Evolutionary conservation across 2,329 filamentous ascomycete genomes (phyloP).

Genomic region (Aspergillus cejpii): DNA sequence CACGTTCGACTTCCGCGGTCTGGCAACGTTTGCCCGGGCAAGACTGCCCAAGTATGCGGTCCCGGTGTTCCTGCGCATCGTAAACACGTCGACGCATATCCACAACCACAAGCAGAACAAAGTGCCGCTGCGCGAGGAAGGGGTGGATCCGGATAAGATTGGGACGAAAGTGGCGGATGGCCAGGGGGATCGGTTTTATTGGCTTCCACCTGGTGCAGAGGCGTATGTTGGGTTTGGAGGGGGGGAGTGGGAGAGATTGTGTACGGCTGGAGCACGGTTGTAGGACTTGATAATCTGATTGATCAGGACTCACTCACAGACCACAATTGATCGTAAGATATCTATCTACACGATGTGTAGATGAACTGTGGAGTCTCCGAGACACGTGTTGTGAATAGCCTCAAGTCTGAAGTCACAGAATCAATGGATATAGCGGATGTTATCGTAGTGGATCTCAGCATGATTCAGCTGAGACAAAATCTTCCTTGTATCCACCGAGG

Average conservation of each 20-base stretch:
- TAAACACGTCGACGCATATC: slow-evolving; percentile 41
- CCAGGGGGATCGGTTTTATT: slow-evolving; percentile 44
- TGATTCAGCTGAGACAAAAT: too few relatives aligned
- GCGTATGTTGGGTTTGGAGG: slow-evolving; percentile 55
- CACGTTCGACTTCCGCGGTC: slow-evolving; percentile 53
- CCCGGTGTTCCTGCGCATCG: slow-evolving; percentile 63
- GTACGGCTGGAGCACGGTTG: slow-evolving; percentile 42
- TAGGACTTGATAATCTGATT: too few relatives aligned
- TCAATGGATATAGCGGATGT: too few relatives aligned
- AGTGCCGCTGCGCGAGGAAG: slow-evolving; percentile 60
- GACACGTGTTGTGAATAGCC: too few relatives aligned
- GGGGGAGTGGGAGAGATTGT: slow-evolving; percentile 53
- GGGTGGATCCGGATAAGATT: slow-evolving; percentile 52
- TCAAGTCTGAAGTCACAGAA: too few relatives aligned
- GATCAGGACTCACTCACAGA: too few relatives aligned
- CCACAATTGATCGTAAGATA: too few relatives aligned
- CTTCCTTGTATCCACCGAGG: too few relatives aligned
- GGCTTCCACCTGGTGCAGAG: slow-evolving; percentile 44
- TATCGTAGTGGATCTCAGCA: too few relatives aligned
- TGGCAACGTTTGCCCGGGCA: slow-evolving; percentile 54
- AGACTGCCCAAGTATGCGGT: slow-evolving; percentile 67
- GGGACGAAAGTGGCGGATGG: slow-evolving; percentile 41
- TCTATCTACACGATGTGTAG: too few relatives aligned
- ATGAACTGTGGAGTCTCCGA: too few relatives aligned
- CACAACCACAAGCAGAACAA: slow-evolving; percentile 79